Evolutionary conservation across 345 rosid species (phyloP).

Genomic region (Moricandia moricandioides): DNA sequence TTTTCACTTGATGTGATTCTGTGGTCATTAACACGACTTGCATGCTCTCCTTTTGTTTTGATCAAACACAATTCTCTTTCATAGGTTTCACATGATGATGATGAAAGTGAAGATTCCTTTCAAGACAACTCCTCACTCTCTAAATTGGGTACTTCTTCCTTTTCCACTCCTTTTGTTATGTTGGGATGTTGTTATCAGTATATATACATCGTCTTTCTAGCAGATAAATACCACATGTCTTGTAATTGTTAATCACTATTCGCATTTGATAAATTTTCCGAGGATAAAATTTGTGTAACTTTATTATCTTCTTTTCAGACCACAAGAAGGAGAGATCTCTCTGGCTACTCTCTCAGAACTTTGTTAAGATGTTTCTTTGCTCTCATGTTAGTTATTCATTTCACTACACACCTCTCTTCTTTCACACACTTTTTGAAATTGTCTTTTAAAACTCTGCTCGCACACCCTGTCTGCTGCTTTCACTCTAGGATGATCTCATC

Average conservation of each 20-base stretch:
- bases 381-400: conserved; percentile 50
- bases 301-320: conserved; percentile 35
- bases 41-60: not conserved
- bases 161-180: not conserved
- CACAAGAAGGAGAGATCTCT: conserved; percentile 69
- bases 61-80: not conserved
- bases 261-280: not conserved
- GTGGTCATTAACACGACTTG: not conserved
- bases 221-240: not conserved
- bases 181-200: not conserved
- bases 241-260: conserved; percentile 2
- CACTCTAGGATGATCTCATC: conserved; percentile 52
- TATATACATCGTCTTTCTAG: conserved; percentile 11
- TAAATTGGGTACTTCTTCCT: conserved; percentile 47
- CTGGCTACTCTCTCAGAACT: conserved; percentile 74
- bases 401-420: conserved; percentile 1
- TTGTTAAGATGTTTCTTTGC: conserved; percentile 81
- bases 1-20: not conserved
- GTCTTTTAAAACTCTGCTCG: no score
- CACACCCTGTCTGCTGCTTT: not conserved
- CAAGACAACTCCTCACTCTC: conserved; percentile 48
- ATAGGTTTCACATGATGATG: conserved; percentile 47
- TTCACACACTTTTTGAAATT: not conserved
- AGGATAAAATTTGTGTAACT: not conserved
- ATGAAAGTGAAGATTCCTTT: conserved; percentile 41